Percentiles rank a stretch among this genome's conserved stretches.
Conservation (phyloP, 2,329 filamentous ascomycete species). For the Cercospora sp. region DNA sequence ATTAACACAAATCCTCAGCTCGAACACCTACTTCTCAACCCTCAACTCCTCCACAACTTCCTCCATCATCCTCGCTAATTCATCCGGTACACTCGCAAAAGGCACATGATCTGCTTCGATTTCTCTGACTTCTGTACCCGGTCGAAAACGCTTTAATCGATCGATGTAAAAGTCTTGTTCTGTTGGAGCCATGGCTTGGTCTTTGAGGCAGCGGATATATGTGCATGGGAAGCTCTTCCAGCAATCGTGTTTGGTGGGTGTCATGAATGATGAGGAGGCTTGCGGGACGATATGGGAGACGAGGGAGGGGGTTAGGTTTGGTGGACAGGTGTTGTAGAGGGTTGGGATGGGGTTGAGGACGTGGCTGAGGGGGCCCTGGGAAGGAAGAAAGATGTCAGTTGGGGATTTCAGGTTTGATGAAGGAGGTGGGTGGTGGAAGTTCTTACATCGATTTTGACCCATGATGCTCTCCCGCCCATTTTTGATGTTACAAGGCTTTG, state of each 20-base stretch:
- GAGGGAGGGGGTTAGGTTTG: background rate
- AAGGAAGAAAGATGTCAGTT: background rate
- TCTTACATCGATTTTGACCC: slow-evolving; percentile 18
- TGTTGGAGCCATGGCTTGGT: slow-evolving; percentile 19
- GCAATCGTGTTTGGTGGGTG: slow-evolving; percentile 11
- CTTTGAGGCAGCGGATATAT: slow-evolving; percentile 20
- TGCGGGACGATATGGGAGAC: slow-evolving; percentile 18
- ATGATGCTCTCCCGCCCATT: slow-evolving; percentile 20
- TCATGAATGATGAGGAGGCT: slow-evolving; percentile 16
- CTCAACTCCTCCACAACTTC: slow-evolving; percentile 15
- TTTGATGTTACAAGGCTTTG: slow-evolving; percentile 21
- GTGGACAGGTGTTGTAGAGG: slow-evolving; percentile 17
- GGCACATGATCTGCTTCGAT: slow-evolving; percentile 20
- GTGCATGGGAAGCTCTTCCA: slow-evolving; percentile 18
- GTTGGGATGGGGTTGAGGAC: slow-evolving; percentile 14
- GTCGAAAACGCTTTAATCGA: background rate
- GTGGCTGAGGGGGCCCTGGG: slow-evolving; percentile 17
- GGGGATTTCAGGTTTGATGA: too few species aligned
- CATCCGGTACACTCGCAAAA: slow-evolving; percentile 18
- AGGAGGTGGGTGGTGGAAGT: background rate
- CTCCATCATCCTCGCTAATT: slow-evolving; percentile 13
- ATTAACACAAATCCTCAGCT: too few species aligned
- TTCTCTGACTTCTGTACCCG: slow-evolving; percentile 11
- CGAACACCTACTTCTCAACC: background rate
- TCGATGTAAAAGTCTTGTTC: slow-evolving; percentile 24